A percentile compares a stretch with the other conserved stretches of the same genome.
Evolutionary conservation across 2,329 filamentous ascomycete species (phyloP).

Genomic region (Pseudogymnoascus sp.): DNA sequence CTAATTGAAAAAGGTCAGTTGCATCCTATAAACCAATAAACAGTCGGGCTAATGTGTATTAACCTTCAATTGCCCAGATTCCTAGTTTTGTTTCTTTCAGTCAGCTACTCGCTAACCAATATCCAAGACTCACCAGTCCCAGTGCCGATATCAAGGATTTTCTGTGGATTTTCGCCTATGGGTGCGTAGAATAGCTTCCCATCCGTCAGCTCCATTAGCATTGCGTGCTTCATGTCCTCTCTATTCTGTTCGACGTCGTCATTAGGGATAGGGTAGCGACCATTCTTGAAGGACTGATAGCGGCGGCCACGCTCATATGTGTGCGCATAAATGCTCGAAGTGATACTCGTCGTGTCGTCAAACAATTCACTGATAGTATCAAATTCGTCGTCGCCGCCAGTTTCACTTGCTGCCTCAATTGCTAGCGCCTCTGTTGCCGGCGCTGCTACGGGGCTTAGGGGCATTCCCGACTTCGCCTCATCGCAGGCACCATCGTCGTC

Average conservation of each 20-base stretch:
- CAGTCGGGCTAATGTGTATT: not conserved
- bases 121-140: slow-evolving; percentile 7
- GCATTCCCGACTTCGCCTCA: not conserved
- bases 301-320: slow-evolving; percentile 11
- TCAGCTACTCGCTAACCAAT: slow-evolving; percentile 5
- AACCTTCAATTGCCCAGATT: slow-evolving; percentile 1
- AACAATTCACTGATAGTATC: slow-evolving; percentile 17
- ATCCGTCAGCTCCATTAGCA: slow-evolving; percentile 28
- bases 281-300: not conserved
- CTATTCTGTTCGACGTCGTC: slow-evolving; percentile 6
- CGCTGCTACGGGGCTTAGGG: not conserved
- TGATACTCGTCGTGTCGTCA: slow-evolving; percentile 18
- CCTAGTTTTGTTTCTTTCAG: not conserved
- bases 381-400: slow-evolving; percentile 18
- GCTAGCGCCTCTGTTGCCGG: not conserved
- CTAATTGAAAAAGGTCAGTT: not conserved
- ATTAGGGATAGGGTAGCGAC: not conserved
- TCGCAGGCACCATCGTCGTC: not conserved
- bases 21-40: not conserved
- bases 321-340: slow-evolving; percentile 22
- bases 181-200: slow-evolving; percentile 35
- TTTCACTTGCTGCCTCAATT: slow-evolving; percentile 16
- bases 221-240: slow-evolving; percentile 29
- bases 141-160: slow-evolving; percentile 9
- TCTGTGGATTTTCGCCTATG: slow-evolving; percentile 27